A percentile compares a stretch with the other conserved stretches of the same genome.
Evolutionary conservation across 176 grass and related monocot species (phyloP).

Genomic region (Stipa capillata): DNA sequence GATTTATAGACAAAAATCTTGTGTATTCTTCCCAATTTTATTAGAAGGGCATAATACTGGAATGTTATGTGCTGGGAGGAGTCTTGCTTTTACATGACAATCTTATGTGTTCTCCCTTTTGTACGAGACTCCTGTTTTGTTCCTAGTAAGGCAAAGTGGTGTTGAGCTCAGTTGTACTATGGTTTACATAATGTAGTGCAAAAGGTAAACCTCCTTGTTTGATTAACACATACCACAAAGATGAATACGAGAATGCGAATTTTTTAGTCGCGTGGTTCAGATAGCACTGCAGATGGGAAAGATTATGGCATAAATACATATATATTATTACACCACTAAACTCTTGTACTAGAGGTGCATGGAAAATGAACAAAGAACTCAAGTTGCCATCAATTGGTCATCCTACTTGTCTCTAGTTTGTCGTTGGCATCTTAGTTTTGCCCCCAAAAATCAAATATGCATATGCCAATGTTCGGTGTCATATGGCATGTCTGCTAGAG

Average conservation of each 20-base stretch:
- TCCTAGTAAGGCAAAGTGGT: background rate
- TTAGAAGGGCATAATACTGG: background rate
- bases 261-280: background rate
- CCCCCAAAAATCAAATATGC: slow-evolving; percentile 12
- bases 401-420: slow-evolving; percentile 42
- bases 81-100: background rate
- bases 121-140: background rate
- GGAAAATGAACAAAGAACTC: background rate
- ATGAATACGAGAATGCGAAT: background rate
- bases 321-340: background rate
- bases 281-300: background rate
- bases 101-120: background rate
- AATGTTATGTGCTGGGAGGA: background rate
- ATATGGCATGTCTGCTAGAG: slow-evolving; percentile 43
- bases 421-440: slow-evolving; percentile 16
- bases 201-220: background rate
- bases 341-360: background rate
- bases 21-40: background rate
- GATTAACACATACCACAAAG: background rate
- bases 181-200: background rate
- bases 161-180: background rate
- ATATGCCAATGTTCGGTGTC: slow-evolving; percentile 21
- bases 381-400: slow-evolving; percentile 23
- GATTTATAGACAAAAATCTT: background rate
- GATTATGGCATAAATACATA: background rate